phyloP scores from a whole-genome alignment of 768 basidiomycete species.

The Symmetrospora coprosmae region DNA sequence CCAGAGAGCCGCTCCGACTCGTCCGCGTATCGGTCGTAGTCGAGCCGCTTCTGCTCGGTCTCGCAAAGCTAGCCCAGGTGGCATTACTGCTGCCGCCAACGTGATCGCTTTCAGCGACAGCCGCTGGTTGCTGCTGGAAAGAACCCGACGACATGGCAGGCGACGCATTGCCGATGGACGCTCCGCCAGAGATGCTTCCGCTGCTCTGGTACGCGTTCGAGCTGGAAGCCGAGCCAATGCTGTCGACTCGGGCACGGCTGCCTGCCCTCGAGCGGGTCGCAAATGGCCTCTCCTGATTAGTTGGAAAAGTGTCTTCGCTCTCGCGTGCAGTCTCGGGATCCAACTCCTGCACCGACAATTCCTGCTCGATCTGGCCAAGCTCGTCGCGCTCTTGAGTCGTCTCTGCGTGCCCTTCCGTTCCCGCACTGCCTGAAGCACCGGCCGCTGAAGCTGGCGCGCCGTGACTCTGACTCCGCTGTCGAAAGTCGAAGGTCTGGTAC shows the following conservation, averaged over 20 bases:
- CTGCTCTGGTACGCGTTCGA: neutral
- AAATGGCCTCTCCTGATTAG: conserved; percentile 9
- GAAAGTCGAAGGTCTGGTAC: neutral
- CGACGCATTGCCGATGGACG: neutral
- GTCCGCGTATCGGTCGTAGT: conserved; percentile 20
- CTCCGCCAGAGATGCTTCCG: neutral
- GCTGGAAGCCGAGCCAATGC: neutral
- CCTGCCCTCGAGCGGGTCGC: conserved; percentile 5
- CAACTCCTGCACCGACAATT: neutral
- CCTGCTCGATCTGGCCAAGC: too few species aligned
- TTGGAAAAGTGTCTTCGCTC: conserved; percentile 14
- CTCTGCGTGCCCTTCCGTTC: too few species aligned
- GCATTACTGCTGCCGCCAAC: neutral
- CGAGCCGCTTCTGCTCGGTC: conserved; percentile 8
- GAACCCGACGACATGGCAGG: neutral
- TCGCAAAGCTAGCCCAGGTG: neutral
- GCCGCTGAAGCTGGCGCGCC: neutral
- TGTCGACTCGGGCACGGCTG: conserved; percentile 11
- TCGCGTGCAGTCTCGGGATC: conserved; percentile 5
- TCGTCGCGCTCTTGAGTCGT: too few species aligned
- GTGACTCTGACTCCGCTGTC: neutral
- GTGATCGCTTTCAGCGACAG: too few species aligned
- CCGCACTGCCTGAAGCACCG: too few species aligned
- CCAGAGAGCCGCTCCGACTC: conserved; percentile 8
- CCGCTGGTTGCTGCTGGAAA: neutral